phyloP scores from a whole-genome alignment of 257 asterid species.

The Solanum pennellii region DNA sequence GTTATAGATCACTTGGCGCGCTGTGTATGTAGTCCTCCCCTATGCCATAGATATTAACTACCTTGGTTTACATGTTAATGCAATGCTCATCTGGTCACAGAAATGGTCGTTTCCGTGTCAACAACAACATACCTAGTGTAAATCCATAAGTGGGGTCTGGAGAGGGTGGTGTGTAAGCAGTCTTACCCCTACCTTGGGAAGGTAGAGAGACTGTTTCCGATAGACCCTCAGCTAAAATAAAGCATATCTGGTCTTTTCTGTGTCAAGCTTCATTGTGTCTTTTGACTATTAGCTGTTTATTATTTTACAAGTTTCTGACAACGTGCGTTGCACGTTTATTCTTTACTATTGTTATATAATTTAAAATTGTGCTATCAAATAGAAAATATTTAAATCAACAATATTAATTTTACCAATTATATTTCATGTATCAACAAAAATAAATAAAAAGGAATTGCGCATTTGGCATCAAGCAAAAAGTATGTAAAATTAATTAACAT shows the following conservation, averaged over 20 bases:
- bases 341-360: too few species aligned
- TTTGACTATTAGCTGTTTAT: neutral
- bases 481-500: too few species aligned
- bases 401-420: too few species aligned
- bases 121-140: neutral
- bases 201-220: neutral
- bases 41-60: neutral
- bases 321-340: too few species aligned
- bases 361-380: too few species aligned
- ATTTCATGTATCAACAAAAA: too few species aligned
- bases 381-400: too few species aligned
- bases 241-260: neutral
- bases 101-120: neutral
- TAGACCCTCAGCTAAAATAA: neutral
- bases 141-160: neutral
- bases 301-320: neutral
- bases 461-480: too few species aligned
- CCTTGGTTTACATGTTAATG: neutral
- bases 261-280: neutral
- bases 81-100: neutral
- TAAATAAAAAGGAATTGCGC: too few species aligned
- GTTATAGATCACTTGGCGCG: neutral
- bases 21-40: neutral
- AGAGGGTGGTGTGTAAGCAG: neutral
- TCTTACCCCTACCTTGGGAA: neutral